phyloP scores from a whole-genome alignment of 306 rosid genomes.

The Fragaria vesca region DNA sequence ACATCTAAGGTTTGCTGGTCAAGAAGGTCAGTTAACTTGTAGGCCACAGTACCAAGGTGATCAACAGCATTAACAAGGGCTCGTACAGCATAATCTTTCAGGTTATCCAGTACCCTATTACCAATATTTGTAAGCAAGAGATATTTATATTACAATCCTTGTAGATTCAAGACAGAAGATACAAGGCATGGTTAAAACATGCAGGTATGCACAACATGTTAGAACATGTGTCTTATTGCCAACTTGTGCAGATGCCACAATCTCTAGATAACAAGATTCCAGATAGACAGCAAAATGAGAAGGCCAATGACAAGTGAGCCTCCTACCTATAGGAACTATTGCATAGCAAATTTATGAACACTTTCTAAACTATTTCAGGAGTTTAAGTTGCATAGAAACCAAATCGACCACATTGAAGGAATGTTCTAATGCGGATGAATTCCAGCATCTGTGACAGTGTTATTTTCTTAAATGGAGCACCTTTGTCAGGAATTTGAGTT shows the following conservation, averaged over 20 bases:
- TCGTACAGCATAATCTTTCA: conserved; percentile 88
- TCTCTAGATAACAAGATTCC: not conserved
- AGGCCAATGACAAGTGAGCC: not conserved
- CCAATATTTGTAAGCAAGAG: conserved; percentile 17
- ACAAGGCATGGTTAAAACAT: not conserved
- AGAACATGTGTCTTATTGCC: not conserved
- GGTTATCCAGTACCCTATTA: conserved; percentile 77
- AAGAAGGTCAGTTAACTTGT: conserved; percentile 75
- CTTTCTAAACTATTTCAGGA: not conserved
- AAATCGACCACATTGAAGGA: not conserved
- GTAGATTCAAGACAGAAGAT: not conserved
- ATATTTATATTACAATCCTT: not conserved
- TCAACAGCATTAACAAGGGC: conserved; percentile 94
- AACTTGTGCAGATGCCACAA: not conserved
- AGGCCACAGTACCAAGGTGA: conserved; percentile 98
- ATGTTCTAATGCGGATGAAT: not conserved
- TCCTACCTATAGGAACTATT: not conserved
- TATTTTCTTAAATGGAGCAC: not conserved
- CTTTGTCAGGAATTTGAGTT: not conserved
- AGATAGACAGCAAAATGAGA: not conserved
- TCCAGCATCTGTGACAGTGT: not conserved
- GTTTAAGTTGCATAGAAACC: not conserved
- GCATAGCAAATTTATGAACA: not conserved
- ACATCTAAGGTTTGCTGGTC: conserved; percentile 76
- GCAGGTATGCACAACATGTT: not conserved